Evolutionary conservation across 2,329 filamentous ascomycete genomes (phyloP).

Genomic region (Macrophomina tecta): DNA sequence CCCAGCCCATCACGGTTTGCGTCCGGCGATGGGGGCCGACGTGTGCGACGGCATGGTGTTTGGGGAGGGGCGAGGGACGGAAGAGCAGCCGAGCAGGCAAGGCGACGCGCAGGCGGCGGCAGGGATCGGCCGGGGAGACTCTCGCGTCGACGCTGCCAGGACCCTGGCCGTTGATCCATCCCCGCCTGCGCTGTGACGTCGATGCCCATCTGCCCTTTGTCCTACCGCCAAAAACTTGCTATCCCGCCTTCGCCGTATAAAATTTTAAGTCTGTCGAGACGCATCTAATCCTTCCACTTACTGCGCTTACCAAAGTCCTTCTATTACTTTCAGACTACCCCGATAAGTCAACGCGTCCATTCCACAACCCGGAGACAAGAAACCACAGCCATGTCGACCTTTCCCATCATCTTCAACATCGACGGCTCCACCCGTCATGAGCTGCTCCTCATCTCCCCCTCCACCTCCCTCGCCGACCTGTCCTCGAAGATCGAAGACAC

Average conservation of each 20-base stretch:
- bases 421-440: conserved; percentile 43
- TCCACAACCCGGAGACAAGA: not conserved
- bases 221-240: conserved; percentile 15
- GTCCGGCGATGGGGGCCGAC: not conserved
- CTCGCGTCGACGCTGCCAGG: not conserved
- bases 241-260: not conserved
- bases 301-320: not conserved
- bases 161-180: conserved; percentile 6
- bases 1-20: too few species aligned
- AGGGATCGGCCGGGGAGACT: not conserved
- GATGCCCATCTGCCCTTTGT: not conserved
- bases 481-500: conserved; percentile 28
- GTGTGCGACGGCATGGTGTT: not conserved
- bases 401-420: conserved; percentile 46
- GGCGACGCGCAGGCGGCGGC: not conserved
- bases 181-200: conserved; percentile 20
- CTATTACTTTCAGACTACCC: not conserved
- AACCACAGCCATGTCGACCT: conserved; percentile 6
- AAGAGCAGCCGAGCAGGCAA: not conserved
- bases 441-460: conserved; percentile 32
- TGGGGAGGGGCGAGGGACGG: not conserved
- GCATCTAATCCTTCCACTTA: not conserved
- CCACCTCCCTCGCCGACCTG: conserved; percentile 28
- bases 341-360: not conserved
- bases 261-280: not conserved